Percentiles rank a stretch among this genome's conserved stretches.
Evolutionary conservation across 148 eudicot genomes (phyloP).

Genomic region (Cornus kousa): DNA sequence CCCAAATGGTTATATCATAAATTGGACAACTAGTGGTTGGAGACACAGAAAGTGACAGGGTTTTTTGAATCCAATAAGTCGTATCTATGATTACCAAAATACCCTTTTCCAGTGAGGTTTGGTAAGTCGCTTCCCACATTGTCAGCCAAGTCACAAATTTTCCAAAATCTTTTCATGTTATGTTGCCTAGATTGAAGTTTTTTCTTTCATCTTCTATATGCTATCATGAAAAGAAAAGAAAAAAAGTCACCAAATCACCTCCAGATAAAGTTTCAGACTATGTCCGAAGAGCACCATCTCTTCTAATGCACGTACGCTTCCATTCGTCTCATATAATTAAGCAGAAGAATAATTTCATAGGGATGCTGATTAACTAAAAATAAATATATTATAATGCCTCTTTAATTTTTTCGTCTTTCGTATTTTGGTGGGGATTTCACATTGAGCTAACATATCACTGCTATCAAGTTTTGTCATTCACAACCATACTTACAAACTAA

Average conservation of each 20-base stretch:
- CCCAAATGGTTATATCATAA: constrained; percentile 29
- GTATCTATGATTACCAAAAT: constrained; percentile 11
- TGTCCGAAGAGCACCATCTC: no score
- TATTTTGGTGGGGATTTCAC: neutral
- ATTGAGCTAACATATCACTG: neutral
- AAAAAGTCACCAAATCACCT: no score
- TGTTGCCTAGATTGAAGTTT: neutral
- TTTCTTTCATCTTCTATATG: neutral
- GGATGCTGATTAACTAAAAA: neutral
- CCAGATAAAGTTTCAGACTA: no score
- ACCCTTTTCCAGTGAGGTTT: neutral
- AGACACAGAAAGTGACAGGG: constrained; percentile 29
- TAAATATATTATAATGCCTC: neutral
- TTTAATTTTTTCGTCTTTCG: neutral
- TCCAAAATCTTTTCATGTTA: neutral
- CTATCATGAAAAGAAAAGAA: no score
- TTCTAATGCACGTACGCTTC: no score
- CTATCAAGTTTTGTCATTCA: no score
- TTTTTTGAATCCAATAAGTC: constrained; percentile 29
- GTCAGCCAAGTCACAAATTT: neutral
- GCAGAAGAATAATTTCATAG: neutral
- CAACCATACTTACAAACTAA: no score
- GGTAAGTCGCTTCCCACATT: neutral
- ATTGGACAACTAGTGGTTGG: constrained; percentile 25
- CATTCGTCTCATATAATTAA: no score